Evolutionary conservation across 2,329 filamentous ascomycete genomes (phyloP).

Genomic region (Botrytis byssoidea): DNA sequence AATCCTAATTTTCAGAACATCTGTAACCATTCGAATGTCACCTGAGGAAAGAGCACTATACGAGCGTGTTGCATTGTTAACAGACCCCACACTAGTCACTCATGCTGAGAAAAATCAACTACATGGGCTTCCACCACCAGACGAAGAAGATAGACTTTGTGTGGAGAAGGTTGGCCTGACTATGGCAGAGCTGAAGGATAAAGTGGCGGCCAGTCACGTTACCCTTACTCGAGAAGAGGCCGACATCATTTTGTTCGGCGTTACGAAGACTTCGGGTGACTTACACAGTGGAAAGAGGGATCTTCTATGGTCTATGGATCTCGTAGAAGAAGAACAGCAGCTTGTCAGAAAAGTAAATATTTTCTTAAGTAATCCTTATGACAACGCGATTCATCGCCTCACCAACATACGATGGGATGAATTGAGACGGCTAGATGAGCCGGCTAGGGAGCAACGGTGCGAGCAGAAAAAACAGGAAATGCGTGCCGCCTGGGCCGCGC

Average conservation of each 20-base stretch:
- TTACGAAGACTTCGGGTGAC: too few relatives aligned
- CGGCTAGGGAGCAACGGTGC: neutral
- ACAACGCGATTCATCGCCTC: neutral
- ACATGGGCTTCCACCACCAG: neutral
- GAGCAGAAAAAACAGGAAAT: neutral
- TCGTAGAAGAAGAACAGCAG: neutral
- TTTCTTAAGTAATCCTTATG: neutral
- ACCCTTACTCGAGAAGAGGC: constrained; percentile 6
- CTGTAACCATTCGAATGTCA: neutral
- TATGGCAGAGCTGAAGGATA: constrained; percentile 10
- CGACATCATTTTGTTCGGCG: neutral
- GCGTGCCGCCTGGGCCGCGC: neutral
- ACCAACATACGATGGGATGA: neutral
- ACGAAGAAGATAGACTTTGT: constrained; percentile 18
- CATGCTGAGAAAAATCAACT: neutral
- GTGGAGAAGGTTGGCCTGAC: neutral
- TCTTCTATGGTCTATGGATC: neutral
- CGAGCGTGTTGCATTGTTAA: neutral
- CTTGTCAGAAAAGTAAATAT: neutral
- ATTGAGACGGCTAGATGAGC: neutral
- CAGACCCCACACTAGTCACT: neutral
- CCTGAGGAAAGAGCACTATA: neutral
- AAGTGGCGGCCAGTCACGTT: neutral
- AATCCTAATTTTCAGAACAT: too few relatives aligned
- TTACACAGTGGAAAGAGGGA: neutral